Base-by-base conservation (phyloP, 2,329 filamentous ascomycete species). In the Botrytis sinoallii region DNA sequence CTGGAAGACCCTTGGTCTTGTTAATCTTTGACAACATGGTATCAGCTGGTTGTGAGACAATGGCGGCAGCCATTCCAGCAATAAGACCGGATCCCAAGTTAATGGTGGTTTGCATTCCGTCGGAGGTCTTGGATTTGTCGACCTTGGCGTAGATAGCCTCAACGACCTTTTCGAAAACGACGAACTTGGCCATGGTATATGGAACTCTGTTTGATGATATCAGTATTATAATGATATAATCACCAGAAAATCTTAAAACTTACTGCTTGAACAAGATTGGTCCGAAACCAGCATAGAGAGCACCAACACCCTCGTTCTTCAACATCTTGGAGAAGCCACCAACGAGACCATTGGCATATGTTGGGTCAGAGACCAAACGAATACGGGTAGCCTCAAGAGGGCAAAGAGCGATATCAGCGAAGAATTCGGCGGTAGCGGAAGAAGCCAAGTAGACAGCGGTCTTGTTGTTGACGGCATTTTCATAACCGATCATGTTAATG, bases 21-120 rank as follows among this genome's bases (percentile, higher is more conserved):
- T 97, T 97, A 88, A 97, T 96, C 90, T 95, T 96, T 86, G 89
- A 92, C 77, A 97, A 91, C 93, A 97, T 97, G 82, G 93, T 97
- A 84, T 97, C 93, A 83, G 93, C 93, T 80, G 93, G 93, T 87
- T 97, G 93, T 77, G 93, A 97, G 83, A 97, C 89, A 80, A 95
- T 83, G 82, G 93, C 93, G 80, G 93, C 93, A 81, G 93, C 93
- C 86, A 97, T 94, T 92, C 93, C 89, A 80, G 91, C 91, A 79
- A 93, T 86, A 77, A 93, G 87, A 90, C 91, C 91, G 80, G 91
- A 91, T 75, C 89, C 89, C 79, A 97, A 88, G 90, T 97, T 96
- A 87, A 93, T 89, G 83, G 86, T 85, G 78, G 93, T 97, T 87
- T 95, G 92, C 80, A 88, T 86, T 81, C 87, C 87, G 81, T 88